Percentiles rank a stretch among this genome's conserved stretches.
Conservation (phyloP, 306 rosid species). For the Carpinus fangiana region DNA sequence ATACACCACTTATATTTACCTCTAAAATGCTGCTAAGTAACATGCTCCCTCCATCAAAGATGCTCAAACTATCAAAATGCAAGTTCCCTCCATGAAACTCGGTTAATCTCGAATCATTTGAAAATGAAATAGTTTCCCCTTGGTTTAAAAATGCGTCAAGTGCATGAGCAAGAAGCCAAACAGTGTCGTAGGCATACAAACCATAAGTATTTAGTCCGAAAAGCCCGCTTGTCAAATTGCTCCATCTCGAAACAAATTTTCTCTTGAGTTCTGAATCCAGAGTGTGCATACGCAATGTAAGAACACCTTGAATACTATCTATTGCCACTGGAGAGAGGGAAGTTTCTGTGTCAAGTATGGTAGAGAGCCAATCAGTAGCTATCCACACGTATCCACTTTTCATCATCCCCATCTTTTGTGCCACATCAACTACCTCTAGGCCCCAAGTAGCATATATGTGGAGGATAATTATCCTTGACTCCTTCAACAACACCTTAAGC, state of each 20-base stretch:
- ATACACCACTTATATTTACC: slow-evolving; percentile 66
- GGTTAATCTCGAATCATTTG: slow-evolving; percentile 54
- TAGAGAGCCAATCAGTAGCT: slow-evolving; percentile 74
- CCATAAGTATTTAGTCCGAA: slow-evolving; percentile 56
- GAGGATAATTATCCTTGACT: slow-evolving; percentile 72
- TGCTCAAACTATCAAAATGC: slow-evolving; percentile 62
- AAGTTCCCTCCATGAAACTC: slow-evolving; percentile 34
- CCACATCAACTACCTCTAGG: slow-evolving; percentile 51
- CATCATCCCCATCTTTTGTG: slow-evolving; percentile 74
- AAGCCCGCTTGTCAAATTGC: slow-evolving; percentile 41
- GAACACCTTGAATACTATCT: slow-evolving; percentile 71
- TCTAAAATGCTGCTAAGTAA: slow-evolving; percentile 48
- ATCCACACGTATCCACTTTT: slow-evolving; percentile 90
- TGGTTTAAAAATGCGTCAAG: slow-evolving; percentile 64
- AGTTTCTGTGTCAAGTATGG: slow-evolving; percentile 49
- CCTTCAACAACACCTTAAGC: slow-evolving; percentile 74
- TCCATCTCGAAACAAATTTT: slow-evolving; percentile 73
- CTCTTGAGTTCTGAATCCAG: slow-evolving; percentile 67
- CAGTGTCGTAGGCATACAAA: slow-evolving; percentile 83
- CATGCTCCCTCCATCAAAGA: slow-evolving; percentile 61
- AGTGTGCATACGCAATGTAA: slow-evolving; percentile 62
- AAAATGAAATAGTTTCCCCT: slow-evolving; percentile 63
- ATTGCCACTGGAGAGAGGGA: slow-evolving; percentile 37
- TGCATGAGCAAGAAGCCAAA: slow-evolving; percentile 77
- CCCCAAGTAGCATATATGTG: slow-evolving; percentile 52